Evolutionary conservation across 148 eudicot genomes (phyloP).

Genomic region (Silene uniflora): DNA sequence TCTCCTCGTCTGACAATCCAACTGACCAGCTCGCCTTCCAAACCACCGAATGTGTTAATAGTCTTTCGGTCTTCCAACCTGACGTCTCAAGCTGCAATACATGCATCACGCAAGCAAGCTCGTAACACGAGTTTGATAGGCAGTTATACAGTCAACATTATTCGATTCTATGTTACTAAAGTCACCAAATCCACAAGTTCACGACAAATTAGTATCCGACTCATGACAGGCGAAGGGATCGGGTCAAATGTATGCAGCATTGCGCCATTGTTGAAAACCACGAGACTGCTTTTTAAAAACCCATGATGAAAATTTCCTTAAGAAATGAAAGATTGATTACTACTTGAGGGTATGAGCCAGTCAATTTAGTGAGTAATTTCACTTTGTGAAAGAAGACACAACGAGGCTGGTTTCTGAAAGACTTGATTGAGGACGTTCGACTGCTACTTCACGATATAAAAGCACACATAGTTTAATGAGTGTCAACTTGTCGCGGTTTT

Average conservation of each 20-base stretch:
- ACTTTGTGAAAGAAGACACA: too few relatives aligned
- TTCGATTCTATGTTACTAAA: too few relatives aligned
- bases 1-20: constrained; percentile 36
- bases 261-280: background rate
- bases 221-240: background rate
- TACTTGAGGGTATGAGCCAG: background rate
- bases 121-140: background rate
- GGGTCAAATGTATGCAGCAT: too few relatives aligned
- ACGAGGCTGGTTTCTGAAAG: too few relatives aligned
- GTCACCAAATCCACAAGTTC: too few relatives aligned
- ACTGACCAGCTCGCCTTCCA: constrained; percentile 82
- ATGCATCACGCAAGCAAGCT: background rate
- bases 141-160: too few relatives aligned
- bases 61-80: constrained; percentile 82
- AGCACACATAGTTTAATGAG: background rate
- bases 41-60: constrained; percentile 63
- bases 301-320: background rate
- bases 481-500: background rate
- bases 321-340: background rate
- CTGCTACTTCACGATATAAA: background rate
- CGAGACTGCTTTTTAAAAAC: background rate
- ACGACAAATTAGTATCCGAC: background rate
- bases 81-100: constrained; percentile 59
- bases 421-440: too few relatives aligned
- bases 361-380: background rate